Conservation (phyloP, 257 asterid genomes). For the Solanum ossicruentum region DNA sequence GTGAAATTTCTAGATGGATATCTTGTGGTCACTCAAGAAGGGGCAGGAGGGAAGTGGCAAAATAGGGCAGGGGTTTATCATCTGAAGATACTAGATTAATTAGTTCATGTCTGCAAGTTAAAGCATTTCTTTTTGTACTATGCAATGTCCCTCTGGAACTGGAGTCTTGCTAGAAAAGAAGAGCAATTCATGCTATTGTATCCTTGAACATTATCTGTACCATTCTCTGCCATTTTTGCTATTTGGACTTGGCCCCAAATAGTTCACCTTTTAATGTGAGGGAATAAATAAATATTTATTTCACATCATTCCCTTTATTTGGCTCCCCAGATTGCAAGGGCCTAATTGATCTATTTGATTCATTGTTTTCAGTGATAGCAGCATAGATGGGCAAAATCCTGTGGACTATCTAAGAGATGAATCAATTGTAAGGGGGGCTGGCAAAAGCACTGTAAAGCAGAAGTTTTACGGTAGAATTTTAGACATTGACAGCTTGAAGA, state of each 20-base stretch:
- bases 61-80: neutral
- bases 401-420: slow-evolving; percentile 27
- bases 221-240: neutral
- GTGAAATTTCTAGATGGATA: neutral
- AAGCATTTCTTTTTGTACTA: neutral
- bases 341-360: neutral
- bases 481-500: slow-evolving; percentile 60
- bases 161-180: neutral
- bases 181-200: neutral
- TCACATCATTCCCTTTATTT: neutral
- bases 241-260: neutral
- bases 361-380: slow-evolving; percentile 22
- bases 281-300: neutral
- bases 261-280: neutral
- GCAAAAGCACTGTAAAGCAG: slow-evolving; percentile 30
- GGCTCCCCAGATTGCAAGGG: neutral
- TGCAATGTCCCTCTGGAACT: neutral
- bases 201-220: neutral
- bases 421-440: slow-evolving; percentile 18
- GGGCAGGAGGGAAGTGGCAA: neutral
- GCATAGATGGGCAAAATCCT: slow-evolving; percentile 5
- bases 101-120: neutral
- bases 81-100: neutral
- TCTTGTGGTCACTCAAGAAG: neutral
- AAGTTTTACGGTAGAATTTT: slow-evolving; percentile 50